phyloP scores from a whole-genome alignment of 2,329 filamentous ascomycete species.

The Ceratocystiopsis brevicomis region DNA sequence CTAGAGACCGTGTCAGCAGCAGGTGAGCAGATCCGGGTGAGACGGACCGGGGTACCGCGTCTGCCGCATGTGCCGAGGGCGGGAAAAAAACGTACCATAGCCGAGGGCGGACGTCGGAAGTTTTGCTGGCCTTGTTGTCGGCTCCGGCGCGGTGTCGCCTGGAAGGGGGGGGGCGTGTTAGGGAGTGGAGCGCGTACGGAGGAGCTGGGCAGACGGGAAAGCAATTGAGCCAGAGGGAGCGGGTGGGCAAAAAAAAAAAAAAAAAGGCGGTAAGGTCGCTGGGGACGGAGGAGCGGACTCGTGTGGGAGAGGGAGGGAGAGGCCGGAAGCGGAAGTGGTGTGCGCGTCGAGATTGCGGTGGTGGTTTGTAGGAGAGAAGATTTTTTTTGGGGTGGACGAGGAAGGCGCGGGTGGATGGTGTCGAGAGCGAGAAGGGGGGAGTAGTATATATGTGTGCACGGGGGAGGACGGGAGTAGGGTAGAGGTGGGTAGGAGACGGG shows the following conservation, averaged over 20 bases:
- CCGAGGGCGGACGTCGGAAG: no score
- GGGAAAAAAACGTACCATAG: neutral
- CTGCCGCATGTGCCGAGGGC: neutral
- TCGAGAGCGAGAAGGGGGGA: neutral
- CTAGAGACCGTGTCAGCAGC: constrained; percentile 24
- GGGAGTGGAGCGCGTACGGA: no score
- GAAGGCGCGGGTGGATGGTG: neutral
- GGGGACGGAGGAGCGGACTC: neutral
- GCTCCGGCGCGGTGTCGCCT: no score
- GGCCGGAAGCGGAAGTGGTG: constrained; percentile 1
- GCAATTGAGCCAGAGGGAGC: neutral
- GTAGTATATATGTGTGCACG: neutral
- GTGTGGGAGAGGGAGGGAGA: neutral
- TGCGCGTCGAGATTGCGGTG: no score
- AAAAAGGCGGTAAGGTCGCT: neutral
- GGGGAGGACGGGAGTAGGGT: no score
- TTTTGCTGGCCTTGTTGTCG: no score
- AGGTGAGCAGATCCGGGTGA: neutral
- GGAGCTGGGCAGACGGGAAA: neutral
- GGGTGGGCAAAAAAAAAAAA: neutral
- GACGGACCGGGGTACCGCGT: no score
- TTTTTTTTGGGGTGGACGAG: neutral
- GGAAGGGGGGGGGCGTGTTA: no score
- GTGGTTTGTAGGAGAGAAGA: no score
- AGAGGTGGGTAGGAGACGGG: no score